Percentiles rank a stretch among this genome's conserved stretches.
Evolutionary conservation across 345 rosid genomes (phyloP).

Genomic region (Sapria himalayana): DNA sequence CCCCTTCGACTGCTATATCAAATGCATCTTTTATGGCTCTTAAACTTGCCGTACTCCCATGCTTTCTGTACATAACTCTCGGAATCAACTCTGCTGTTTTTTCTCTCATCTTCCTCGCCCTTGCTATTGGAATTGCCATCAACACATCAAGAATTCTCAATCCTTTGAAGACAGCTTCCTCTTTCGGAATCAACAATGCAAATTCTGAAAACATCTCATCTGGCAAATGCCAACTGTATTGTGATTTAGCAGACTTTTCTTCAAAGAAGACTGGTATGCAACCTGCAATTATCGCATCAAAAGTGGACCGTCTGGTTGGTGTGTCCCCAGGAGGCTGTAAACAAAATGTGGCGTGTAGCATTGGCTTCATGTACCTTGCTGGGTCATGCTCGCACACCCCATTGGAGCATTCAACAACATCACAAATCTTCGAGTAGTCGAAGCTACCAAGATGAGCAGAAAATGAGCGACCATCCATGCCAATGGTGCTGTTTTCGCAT

Average conservation of each 20-base stretch:
- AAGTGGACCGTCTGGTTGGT: constrained; percentile 62
- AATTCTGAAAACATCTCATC: constrained; percentile 28
- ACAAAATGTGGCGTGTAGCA: constrained; percentile 55
- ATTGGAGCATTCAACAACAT: constrained; percentile 69
- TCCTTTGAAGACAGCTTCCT: constrained; percentile 60
- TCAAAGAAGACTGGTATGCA: constrained; percentile 92
- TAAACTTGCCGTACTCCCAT: constrained; percentile 46
- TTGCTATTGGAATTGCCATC: constrained; percentile 32
- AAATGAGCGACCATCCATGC: neutral
- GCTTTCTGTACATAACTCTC: constrained; percentile 49
- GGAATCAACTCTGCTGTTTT: constrained; percentile 52
- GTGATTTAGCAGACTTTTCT: constrained; percentile 48
- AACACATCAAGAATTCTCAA: constrained; percentile 51
- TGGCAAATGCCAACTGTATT: constrained; percentile 63
- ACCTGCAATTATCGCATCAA: constrained; percentile 66
- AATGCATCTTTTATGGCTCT: constrained; percentile 61
- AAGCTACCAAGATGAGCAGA: neutral
- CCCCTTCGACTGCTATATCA: constrained; percentile 61
- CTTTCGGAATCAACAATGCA: constrained; percentile 53
- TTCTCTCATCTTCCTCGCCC: constrained; percentile 55
- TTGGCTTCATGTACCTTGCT: constrained; percentile 52
- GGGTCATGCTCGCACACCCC: constrained; percentile 90
- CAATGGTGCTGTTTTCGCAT: constrained; percentile 20
- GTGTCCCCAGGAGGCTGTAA: constrained; percentile 90
- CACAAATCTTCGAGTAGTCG: constrained; percentile 25